Base-by-base conservation (phyloP, 306 rosid genomes). In the Arachis hypogaea region DNA sequence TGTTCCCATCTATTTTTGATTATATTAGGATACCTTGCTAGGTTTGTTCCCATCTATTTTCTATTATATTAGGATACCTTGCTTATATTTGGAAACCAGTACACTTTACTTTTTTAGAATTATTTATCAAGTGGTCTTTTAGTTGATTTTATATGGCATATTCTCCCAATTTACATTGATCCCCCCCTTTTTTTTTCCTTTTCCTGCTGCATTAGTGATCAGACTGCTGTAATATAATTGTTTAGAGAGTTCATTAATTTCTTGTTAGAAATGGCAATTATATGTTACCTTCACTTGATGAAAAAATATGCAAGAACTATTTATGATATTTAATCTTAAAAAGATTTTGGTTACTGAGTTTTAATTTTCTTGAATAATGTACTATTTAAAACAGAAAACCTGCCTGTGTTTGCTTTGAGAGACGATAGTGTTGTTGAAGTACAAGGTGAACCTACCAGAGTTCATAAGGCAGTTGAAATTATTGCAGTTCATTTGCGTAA, bases 381-480 rank as follows among this genome's bases (percentile, higher is more conserved):
- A 40, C 40, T 47, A 22, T 80, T 62, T 75, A 44, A 46, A 40
- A 63, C 81, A 83, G 86, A 71, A 47, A 64, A 75, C 65, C 68
- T 75, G 41, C 86, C 83, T 9, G 44, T 56, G 65, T 83, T 83
- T 79, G 81, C 83, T 54, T 7, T 83, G 73, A 71, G 62, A 51
- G 83, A 83, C 71, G 86, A 83, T 66, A 83, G 83, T 46, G 36
- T 83, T 46, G 86, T 83, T 70, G 86, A 78, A 73, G 47, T 83
- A 75, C 86, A 66, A 70, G 86, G 86, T 52, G 86, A 83, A 59
- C 14, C 86, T 54, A 50, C 78, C 55, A 72, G 78, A 36, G 81
- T 83, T 60, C 81, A 83, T 55, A 83, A 83, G 65, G 83, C 83
- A 8, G 78, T 83, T 54, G 86, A 83, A 75, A 76, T 83, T 33